Percentiles rank a stretch among this genome's conserved stretches.
phyloP scores from a whole-genome alignment of 2,329 filamentous ascomycete species.

The Curvularia sp. region DNA sequence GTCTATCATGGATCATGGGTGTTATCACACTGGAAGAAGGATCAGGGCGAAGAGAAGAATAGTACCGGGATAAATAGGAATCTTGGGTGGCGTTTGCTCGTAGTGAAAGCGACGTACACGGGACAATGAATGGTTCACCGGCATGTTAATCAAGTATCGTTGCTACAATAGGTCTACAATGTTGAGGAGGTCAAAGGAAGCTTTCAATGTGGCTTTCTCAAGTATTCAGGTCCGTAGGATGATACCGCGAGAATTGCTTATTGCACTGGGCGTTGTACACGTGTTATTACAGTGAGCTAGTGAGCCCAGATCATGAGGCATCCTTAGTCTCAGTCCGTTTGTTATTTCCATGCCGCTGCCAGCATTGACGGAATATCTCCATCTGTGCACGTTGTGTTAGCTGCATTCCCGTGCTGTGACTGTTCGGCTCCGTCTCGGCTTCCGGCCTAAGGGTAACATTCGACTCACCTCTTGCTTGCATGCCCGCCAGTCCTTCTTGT shows the following conservation, averaged over 20 bases:
- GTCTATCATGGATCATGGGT: background rate
- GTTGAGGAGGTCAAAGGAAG: background rate
- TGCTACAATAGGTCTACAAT: background rate
- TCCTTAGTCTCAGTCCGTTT: slow-evolving; percentile 80
- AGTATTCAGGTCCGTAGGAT: background rate
- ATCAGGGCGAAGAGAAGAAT: background rate
- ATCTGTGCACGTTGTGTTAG: slow-evolving; percentile 65
- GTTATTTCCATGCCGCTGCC: slow-evolving; percentile 89
- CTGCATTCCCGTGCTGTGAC: slow-evolving; percentile 1
- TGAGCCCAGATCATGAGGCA: slow-evolving; percentile 49
- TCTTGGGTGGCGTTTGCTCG: background rate
- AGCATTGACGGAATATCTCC: slow-evolving; percentile 86
- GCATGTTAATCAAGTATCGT: background rate
- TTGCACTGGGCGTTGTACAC: background rate
- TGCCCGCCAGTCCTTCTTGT: slow-evolving; percentile 92
- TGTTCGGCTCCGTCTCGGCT: slow-evolving; percentile 31
- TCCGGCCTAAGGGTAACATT: slow-evolving; percentile 24
- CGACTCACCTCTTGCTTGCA: slow-evolving; percentile 84
- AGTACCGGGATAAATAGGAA: background rate
- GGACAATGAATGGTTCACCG: background rate
- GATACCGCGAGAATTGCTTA: background rate
- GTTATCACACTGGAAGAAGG: background rate
- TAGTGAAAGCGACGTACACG: background rate
- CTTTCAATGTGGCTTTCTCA: background rate
- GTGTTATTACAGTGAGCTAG: background rate